These are phyloP conservation scores for Fusarium austroafricanum DNA, from an alignment of 2,329 filamentous ascomycete species.

Conservation along the genomic window DNA sequence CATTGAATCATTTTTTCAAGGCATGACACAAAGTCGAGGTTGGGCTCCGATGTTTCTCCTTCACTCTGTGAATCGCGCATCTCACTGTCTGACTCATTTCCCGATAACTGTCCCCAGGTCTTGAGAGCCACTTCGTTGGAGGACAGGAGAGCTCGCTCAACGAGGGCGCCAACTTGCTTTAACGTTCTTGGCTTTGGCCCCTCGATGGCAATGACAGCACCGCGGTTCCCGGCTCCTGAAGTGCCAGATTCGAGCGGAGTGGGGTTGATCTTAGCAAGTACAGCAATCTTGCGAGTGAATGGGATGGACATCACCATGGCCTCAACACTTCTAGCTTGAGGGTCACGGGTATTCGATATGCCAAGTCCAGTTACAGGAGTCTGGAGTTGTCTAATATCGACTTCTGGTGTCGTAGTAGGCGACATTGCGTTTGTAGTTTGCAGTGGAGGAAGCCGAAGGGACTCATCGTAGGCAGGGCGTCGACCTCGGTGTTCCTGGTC, in stretches of 20 bases:
- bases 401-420: conserved; percentile 40
- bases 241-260: conserved; percentile 60
- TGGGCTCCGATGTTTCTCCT: conserved; percentile 35
- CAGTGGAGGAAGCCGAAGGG: conserved; percentile 64
- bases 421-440: conserved; percentile 57
- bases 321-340: conserved; percentile 64
- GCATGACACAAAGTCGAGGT: conserved; percentile 67
- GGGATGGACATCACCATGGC: conserved; percentile 81
- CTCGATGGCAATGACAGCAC: conserved; percentile 85
- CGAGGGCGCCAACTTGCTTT: conserved; percentile 69
- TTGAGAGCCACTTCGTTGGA: conserved; percentile 57
- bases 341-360: conserved; percentile 41
- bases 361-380: conserved; percentile 47
- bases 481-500: conserved; percentile 51
- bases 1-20: conserved; percentile 76
- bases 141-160: conserved; percentile 70
- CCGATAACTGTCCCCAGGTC: conserved; percentile 56
- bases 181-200: conserved; percentile 69
- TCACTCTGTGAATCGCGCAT: conserved; percentile 22
- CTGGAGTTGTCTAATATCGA: conserved; percentile 45
- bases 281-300: conserved; percentile 79
- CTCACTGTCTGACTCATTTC: conserved; percentile 23
- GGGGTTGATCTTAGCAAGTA: conserved; percentile 80
- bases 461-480: conserved; percentile 65
- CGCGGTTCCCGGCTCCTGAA: conserved; percentile 64